Evolutionary conservation across 2,329 filamentous ascomycete species (phyloP), one percentile per base, ranked within the genome.

Genomic region (Ilyonectria destructans): DNA sequence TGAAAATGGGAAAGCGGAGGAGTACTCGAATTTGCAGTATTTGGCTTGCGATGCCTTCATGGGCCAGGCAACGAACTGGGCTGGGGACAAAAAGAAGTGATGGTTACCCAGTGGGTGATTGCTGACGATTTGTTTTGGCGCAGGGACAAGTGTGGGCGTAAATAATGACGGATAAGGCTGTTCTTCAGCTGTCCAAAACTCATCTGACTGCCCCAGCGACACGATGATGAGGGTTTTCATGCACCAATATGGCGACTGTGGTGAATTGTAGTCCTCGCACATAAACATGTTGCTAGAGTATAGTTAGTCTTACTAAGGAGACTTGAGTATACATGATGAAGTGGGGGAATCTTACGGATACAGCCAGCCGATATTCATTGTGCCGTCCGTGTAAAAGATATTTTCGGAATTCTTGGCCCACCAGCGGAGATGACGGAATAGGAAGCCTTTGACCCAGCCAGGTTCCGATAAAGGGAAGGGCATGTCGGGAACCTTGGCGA

Each of bases 211-310:
- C 0, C 77, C 67, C 0, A 88, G 63, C 0, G 77, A 79, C 0
- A 87, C 74, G 0, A 80, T 81, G 1, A 87, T 76, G 3, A 89
- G 81, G 0, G 83, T 82, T 64, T 89, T 89, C 23, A 88, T 75
- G 8, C 82, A 83, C 87, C 87, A 89, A 71, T 88, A 89, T 0
- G 82, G 80, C 0, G 86, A 88, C 67, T 89, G 87, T 0, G 87
- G 86, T 2, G 87, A 89, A 71, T 89, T 89, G 74, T 89, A 89
- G 69, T 88, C 85, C 72, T 89, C 87, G 40, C 80, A 79, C 81
- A 89, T 82, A 70, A 84, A 88, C 83, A 87, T 87, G 69, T 88
- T 88, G 4, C 74, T 75, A 4, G 0, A 7, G 49, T n/a, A 2
- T 1, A 8, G 15, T 65, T 26, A 74, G 62, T 5, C 5, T 10